These are phyloP conservation scores for Peltaster fructicola DNA, from an alignment of 2,329 filamentous ascomycete genomes.

Conservation along the genomic window DNA sequence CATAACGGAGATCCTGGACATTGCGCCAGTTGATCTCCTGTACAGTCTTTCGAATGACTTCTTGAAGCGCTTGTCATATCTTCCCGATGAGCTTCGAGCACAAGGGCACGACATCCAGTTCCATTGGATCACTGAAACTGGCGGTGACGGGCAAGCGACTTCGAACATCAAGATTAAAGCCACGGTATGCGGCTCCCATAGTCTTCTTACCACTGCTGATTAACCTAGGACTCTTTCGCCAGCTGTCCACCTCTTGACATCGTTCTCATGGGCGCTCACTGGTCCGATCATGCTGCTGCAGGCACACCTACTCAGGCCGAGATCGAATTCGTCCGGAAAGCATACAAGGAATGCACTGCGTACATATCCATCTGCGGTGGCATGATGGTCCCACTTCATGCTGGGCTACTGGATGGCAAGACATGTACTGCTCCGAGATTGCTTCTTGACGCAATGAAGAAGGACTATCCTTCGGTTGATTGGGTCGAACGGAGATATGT, in stretches of 20 bases:
- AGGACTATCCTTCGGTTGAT: conserved; percentile 14
- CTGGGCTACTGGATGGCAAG: conserved; percentile 23
- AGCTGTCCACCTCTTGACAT: conserved; percentile 25
- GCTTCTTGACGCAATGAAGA: conserved; percentile 13
- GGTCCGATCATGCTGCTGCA: too few species aligned
- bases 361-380: conserved; percentile 27
- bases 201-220: background rate
- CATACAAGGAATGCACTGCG: conserved; percentile 19
- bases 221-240: conserved; percentile 22
- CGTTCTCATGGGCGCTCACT: conserved; percentile 24
- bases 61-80: conserved; percentile 4
- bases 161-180: conserved; percentile 7
- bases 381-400: conserved; percentile 15
- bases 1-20: conserved; percentile 15
- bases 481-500: conserved; percentile 22
- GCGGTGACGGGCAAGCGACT: conserved; percentile 7
- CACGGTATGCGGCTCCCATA: conserved; percentile 6
- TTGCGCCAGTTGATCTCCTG: conserved; percentile 16
- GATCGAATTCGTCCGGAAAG: conserved; percentile 21
- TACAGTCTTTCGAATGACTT: conserved; percentile 10
- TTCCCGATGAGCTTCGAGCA: conserved; percentile 7
- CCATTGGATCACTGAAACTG: conserved; percentile 17
- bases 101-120: conserved; percentile 14
- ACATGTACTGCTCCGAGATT: conserved; percentile 21
- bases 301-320: conserved; percentile 20